Evolutionary conservation across 2,329 filamentous ascomycete species (phyloP), one percentile per base, ranked within the genome.

Genomic region (Didymella glomerata): DNA sequence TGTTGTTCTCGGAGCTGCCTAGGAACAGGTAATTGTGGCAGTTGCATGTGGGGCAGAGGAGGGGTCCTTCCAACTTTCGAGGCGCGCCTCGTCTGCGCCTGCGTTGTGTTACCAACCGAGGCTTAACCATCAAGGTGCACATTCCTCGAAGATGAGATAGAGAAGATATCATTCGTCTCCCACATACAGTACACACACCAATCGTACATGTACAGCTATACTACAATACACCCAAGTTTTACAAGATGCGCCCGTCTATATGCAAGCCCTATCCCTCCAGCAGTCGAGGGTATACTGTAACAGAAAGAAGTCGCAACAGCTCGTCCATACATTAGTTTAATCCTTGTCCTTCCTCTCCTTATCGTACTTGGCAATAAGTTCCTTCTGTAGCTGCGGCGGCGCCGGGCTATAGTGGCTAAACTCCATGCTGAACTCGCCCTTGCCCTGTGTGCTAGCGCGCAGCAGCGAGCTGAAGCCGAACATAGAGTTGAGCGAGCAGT

Each of bases 401-500:
- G 95, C 92, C 50, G 92, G 84, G 51, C 91, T 88, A 73, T 99
- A 99, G 81, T 98, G 95, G 78, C 91, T 95, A 74, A 99, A 99
- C 81, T 99, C 95, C 95, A 99, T 98, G 72, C 86, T 90, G 76
- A 97, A 99, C 82, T 99, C 95, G 72, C 95, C 95, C 85, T 99
- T 99, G 63, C 95, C 95, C 82, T 99, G 95, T 2, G 93, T 98
- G 22, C 93, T 91, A 14, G 95, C 95, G 69, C 95, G 87, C 67
- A 99, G 81, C 79, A 97, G 91, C 41, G 89, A 91, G 72, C 89
- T 93, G 82, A 99, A 98, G 64, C 95, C 95, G 77, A 99, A 99
- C 95, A 99, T 99, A 77, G 90, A 88, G 78, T 98, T 97, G 76
- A 99, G 80, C 76, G 90, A 93, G 82, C 93, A 97, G 80, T 98